Evolutionary conservation across 768 basidiomycete species (phyloP).

Genomic region (Boletellus emodensis): DNA sequence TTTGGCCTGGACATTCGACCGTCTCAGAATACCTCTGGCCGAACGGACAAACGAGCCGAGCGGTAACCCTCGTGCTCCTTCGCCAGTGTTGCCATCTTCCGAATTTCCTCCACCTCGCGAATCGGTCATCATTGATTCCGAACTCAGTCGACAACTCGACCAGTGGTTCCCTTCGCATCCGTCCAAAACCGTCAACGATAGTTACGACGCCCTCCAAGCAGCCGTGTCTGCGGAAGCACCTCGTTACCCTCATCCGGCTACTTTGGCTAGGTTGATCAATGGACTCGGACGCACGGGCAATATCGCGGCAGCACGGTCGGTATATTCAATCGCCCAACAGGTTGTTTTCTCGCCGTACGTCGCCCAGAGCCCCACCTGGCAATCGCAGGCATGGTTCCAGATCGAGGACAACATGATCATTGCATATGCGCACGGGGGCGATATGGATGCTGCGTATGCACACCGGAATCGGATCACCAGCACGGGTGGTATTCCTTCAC

Average conservation of each 20-base stretch:
- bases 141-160: constrained; percentile 31
- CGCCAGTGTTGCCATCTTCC: constrained; percentile 10
- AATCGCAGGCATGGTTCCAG: constrained; percentile 61
- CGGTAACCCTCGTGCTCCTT: constrained; percentile 4
- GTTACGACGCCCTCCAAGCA: constrained; percentile 48
- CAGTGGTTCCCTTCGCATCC: constrained; percentile 29
- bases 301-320: constrained; percentile 54
- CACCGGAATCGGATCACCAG: constrained; percentile 77
- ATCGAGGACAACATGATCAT: constrained; percentile 91
- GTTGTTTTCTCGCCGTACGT: constrained; percentile 44
- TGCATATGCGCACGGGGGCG: constrained; percentile 76
- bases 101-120: constrained; percentile 10
- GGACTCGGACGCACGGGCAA: constrained; percentile 61
- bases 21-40: constrained; percentile 19
- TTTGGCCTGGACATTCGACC: constrained; percentile 15
- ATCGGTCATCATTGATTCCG: constrained; percentile 22
- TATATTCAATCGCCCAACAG: constrained; percentile 67
- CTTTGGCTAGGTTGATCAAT: constrained; percentile 62
- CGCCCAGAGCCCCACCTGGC: constrained; percentile 42
- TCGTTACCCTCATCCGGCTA: constrained; percentile 47
- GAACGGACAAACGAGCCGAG: constrained; percentile 11
- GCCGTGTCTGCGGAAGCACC: constrained; percentile 37
- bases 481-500: constrained; percentile 71
- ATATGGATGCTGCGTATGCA: constrained; percentile 73
- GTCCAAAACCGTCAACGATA: constrained; percentile 31